Evolutionary conservation across 164 flowering plant genomes (phyloP).

Genomic region (Kalanchoe fedtschenkoi): DNA sequence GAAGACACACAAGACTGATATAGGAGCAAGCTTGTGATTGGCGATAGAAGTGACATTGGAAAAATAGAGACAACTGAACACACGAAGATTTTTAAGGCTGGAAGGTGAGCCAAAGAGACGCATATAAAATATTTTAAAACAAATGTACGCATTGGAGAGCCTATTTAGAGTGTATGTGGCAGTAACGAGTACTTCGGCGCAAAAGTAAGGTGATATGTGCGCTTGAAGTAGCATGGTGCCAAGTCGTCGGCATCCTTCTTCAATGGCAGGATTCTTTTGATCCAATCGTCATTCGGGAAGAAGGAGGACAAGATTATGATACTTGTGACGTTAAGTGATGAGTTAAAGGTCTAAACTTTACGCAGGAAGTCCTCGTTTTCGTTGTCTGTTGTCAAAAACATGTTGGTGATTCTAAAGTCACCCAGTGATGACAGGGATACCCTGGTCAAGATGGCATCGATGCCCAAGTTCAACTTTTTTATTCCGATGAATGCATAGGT

Average conservation of each 20-base stretch:
- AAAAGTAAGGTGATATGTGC: no score
- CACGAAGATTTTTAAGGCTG: no score
- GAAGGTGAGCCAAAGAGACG: no score
- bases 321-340: slow-evolving; percentile 38
- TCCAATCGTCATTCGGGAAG: not conserved
- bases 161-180: no score
- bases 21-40: no score
- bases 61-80: no score
- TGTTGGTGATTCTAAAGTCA: slow-evolving; percentile 32
- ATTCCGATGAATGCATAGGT: slow-evolving; percentile 58
- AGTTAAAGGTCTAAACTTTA: slow-evolving; percentile 10
- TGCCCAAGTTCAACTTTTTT: slow-evolving; percentile 27
- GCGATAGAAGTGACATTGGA: no score
- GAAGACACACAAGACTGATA: no score
- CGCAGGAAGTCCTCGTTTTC: slow-evolving; percentile 23
- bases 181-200: no score
- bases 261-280: slow-evolving; percentile 12
- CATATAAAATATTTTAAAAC: no score
- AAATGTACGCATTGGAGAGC: no score
- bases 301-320: slow-evolving; percentile 30
- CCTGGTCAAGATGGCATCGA: slow-evolving; percentile 5
- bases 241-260: slow-evolving; percentile 10
- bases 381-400: slow-evolving; percentile 18
- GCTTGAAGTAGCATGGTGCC: no score
- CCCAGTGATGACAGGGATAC: slow-evolving; percentile 8